phyloP scores from a whole-genome alignment of 441 rosid genomes.

The Syzygium malaccense region DNA sequence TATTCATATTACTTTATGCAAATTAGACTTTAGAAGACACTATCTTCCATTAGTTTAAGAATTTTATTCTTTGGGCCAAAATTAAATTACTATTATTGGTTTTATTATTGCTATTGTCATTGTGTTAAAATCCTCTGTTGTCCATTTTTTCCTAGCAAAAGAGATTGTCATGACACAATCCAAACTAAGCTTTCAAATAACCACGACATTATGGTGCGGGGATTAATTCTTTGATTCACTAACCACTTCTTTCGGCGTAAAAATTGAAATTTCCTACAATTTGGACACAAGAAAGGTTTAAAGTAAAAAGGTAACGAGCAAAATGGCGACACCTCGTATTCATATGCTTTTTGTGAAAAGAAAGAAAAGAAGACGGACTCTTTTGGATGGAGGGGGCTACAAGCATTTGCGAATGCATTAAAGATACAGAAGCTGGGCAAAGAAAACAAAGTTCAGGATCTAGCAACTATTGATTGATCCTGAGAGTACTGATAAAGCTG shows the following conservation, averaged over 20 bases:
- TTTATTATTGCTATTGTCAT: neutral
- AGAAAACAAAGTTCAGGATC: neutral
- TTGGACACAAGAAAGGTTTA: neutral
- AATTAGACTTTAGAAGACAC: neutral
- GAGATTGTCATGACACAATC: neutral
- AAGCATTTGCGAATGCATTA: neutral
- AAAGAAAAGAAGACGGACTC: neutral
- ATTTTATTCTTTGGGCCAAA: neutral
- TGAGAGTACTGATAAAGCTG: conserved; percentile 35
- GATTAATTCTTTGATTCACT: neutral
- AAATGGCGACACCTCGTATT: neutral
- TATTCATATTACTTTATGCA: neutral
- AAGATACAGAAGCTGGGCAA: neutral
- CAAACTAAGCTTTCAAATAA: neutral
- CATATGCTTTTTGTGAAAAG: neutral
- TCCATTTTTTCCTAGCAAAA: neutral
- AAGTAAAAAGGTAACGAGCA: neutral
- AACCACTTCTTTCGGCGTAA: neutral
- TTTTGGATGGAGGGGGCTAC: neutral
- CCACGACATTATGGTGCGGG: neutral
- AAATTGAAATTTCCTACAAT: neutral
- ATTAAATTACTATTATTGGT: neutral
- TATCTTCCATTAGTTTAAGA: neutral
- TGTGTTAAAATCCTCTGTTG: neutral
- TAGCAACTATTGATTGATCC: conserved; percentile 15